phyloP scores from a whole-genome alignment of 2,329 filamentous ascomycete species.

The Ophiostoma ips region DNA sequence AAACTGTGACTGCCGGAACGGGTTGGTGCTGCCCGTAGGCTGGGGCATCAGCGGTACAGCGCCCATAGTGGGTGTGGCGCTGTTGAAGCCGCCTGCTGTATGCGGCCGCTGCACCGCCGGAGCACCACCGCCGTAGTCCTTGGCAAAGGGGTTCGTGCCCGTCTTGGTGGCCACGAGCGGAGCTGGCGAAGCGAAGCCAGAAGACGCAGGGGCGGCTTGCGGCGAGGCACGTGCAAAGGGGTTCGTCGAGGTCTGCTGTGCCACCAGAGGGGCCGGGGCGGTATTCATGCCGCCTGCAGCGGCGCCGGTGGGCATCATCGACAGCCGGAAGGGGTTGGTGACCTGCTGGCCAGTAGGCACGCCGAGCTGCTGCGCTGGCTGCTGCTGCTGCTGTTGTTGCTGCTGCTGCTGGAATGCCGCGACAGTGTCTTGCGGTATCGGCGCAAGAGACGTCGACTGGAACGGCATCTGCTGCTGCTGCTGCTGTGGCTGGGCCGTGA shows the following conservation, averaged over 20 bases:
- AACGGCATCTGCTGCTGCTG: slow-evolving; percentile 34
- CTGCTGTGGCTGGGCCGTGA: slow-evolving; percentile 42
- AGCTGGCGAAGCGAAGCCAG: slow-evolving; percentile 22
- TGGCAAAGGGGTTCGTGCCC: slow-evolving; percentile 47
- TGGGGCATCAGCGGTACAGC: slow-evolving; percentile 49
- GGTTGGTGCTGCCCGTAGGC: slow-evolving; percentile 80
- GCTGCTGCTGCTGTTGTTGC: slow-evolving; percentile 2
- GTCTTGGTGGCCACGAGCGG: slow-evolving; percentile 36
- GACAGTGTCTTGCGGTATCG: slow-evolving; percentile 44
- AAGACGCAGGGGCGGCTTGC: slow-evolving; percentile 24
- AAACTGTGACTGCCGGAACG: slow-evolving; percentile 83
- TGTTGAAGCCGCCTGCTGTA: slow-evolving; percentile 50
- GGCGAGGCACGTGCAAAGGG: slow-evolving; percentile 63
- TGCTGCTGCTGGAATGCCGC: slow-evolving; percentile 34
- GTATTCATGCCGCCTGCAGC: neutral
- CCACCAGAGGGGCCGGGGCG: slow-evolving; percentile 14
- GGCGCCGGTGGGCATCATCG: slow-evolving; percentile 53
- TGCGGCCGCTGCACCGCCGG: slow-evolving; percentile 21
- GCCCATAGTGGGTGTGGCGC: slow-evolving; percentile 35
- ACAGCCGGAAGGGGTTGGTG: slow-evolving; percentile 91
- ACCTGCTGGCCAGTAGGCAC: slow-evolving; percentile 39
- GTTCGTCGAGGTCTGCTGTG: slow-evolving; percentile 59
- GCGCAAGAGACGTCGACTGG: slow-evolving; percentile 35
- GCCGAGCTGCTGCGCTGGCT: slow-evolving; percentile 21
- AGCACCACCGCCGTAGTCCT: slow-evolving; percentile 24